phyloP scores from a whole-genome alignment of 2,329 filamentous ascomycete species.

The Diaporthe eres region DNA sequence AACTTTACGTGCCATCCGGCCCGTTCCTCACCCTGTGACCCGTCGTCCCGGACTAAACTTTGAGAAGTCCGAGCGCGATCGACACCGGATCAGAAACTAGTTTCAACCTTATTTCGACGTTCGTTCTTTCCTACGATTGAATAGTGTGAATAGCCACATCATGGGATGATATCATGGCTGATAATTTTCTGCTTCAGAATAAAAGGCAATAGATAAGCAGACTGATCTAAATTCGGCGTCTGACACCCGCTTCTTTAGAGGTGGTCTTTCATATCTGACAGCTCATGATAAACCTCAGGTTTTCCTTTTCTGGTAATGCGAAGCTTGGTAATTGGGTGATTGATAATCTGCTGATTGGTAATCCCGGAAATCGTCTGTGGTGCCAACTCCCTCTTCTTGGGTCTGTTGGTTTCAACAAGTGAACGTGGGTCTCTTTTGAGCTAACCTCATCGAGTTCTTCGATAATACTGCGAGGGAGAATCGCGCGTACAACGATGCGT shows the following conservation, averaged over 20 bases:
- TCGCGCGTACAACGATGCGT: neutral
- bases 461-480: neutral
- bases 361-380: neutral
- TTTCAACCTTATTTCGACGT: neutral
- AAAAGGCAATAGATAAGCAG: neutral
- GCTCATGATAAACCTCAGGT: neutral
- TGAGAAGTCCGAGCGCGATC: neutral
- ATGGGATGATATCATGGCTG: neutral
- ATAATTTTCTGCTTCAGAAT: neutral
- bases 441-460: neutral
- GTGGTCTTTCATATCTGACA: neutral
- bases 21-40: neutral
- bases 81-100: neutral
- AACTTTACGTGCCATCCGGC: neutral
- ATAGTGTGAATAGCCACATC: neutral
- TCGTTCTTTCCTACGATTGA: neutral
- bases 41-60: neutral
- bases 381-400: neutral
- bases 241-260: neutral
- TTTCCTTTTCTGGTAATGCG: neutral
- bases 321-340: neutral
- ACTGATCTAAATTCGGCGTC: neutral
- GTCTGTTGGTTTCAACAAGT: neutral
- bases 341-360: conserved; percentile 9
- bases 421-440: neutral